Base-by-base conservation (phyloP, 1,284 basidiomycete genomes). In the Cutaneotrichosporon spelunceum region DNA sequence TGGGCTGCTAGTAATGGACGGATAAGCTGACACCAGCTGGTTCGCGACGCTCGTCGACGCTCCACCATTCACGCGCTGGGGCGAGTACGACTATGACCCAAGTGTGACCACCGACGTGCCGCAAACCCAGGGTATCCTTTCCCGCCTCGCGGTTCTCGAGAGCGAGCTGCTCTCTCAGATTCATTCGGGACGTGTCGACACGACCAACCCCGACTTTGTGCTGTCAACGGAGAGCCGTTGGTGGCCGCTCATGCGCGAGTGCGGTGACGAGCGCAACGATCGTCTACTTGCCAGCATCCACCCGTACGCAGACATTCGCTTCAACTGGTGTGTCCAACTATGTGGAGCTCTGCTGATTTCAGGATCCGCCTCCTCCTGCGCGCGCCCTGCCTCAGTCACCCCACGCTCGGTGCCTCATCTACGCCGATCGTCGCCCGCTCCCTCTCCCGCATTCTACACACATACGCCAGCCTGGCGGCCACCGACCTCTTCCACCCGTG, bases 341-440 rank as follows among this genome's bases (percentile, higher is more conserved):
- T 19, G 8, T 19, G 19, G 39, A 16, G 19, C 26, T n/a, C 16
- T 10, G 44, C 56, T 62, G 39, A 62, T 53, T 9, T 0, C 53
- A 69, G 70, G 70, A 63, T 72, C 16, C 67, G 68, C 2, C 64
- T 72, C 24, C 59, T 70, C 8, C 62, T 72, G 16, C 63, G 65
- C 48, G 63, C 62, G 4, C 67, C 67, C 9, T 57, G 57, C 53
- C 30, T 66, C 24, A 57, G 60, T 42, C 66, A 67, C 39, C 62
- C 62, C 2, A 64, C 59, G 14, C 63, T 63, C 27, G 63, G 59
- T 34, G 60, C 65, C n/a, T 60, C 57, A n/a, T 61, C 61, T 2
- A 60, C 60, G 23, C 62, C 61, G 14, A 66, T 69, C 27, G 59
- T 70, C 39, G 64, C 66, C 1, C 65, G 69, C 24, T 61, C 65